Conservation (phyloP, 2,329 filamentous ascomycete genomes). For the Elsinoe ampelina region DNA sequence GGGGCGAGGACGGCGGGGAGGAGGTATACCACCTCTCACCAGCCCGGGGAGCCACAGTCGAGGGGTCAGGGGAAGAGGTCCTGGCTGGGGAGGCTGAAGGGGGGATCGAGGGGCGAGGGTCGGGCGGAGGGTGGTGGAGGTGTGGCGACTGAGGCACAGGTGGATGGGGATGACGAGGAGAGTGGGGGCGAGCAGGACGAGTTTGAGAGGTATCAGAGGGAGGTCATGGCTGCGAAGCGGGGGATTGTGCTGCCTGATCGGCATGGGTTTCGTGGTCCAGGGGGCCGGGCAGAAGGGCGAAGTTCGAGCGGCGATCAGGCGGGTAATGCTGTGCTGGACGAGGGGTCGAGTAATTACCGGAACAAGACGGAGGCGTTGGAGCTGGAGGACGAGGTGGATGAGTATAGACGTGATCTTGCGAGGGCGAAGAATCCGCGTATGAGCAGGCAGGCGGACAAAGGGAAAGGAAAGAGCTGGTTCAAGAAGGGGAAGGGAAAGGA, state of each 20-base stretch:
- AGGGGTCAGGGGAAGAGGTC: neutral
- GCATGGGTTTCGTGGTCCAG: neutral
- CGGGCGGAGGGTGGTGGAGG: neutral
- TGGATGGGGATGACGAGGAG: neutral
- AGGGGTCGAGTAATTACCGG: neutral
- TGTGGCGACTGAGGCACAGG: neutral
- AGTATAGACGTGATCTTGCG: constrained; percentile 2
- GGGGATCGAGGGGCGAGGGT: neutral
- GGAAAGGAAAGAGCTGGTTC: neutral
- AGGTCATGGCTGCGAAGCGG: constrained; percentile 10
- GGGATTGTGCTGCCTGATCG: neutral
- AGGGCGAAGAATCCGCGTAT: neutral
- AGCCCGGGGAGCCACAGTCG: no score
- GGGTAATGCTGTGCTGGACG: neutral
- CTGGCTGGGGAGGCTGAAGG: neutral
- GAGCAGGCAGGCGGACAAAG: neutral
- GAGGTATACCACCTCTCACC: neutral
- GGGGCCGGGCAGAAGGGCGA: neutral
- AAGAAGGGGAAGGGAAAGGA: neutral
- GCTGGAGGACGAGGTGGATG: constrained; percentile 6
- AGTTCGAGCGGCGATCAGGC: neutral
- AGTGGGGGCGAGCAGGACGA: neutral
- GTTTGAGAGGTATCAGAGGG: constrained; percentile 3
- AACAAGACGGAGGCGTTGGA: constrained; percentile 1
- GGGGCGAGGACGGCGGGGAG: neutral